Conservation (phyloP, 441 rosid genomes). For the Adansonia rubrostipa region DNA sequence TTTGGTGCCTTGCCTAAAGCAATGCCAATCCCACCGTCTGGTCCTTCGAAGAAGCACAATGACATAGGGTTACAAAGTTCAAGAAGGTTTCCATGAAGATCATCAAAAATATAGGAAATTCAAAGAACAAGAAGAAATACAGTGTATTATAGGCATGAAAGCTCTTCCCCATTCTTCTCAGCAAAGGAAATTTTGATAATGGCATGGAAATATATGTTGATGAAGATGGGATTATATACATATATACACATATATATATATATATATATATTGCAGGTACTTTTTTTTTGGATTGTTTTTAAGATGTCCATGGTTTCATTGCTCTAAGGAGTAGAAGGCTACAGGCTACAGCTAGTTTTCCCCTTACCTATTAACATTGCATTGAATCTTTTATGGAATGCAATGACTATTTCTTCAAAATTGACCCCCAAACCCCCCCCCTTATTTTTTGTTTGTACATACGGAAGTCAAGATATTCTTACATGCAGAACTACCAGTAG, state of each 20-base stretch:
- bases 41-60: conserved; percentile 75
- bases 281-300: neutral
- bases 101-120: neutral
- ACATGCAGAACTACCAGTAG: neutral
- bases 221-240: neutral
- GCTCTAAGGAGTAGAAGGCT: conserved; percentile 4
- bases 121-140: neutral
- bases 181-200: neutral
- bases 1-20: conserved; percentile 61
- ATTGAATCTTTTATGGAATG: conserved; percentile 15
- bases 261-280: neutral
- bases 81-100: conserved; percentile 43
- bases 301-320: neutral
- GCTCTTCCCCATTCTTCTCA: neutral
- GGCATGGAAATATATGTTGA: conserved; percentile 8
- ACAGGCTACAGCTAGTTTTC: neutral
- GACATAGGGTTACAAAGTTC: conserved; percentile 53
- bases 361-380: conserved; percentile 15
- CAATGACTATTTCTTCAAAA: conserved; percentile 3
- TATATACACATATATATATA: too few relatives aligned
- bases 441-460: neutral
- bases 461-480: neutral
- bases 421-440: neutral
- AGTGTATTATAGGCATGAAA: neutral
- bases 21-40: conserved; percentile 73